Base-by-base conservation (phyloP, 306 rosid species). In the Clitoria ternatea region DNA sequence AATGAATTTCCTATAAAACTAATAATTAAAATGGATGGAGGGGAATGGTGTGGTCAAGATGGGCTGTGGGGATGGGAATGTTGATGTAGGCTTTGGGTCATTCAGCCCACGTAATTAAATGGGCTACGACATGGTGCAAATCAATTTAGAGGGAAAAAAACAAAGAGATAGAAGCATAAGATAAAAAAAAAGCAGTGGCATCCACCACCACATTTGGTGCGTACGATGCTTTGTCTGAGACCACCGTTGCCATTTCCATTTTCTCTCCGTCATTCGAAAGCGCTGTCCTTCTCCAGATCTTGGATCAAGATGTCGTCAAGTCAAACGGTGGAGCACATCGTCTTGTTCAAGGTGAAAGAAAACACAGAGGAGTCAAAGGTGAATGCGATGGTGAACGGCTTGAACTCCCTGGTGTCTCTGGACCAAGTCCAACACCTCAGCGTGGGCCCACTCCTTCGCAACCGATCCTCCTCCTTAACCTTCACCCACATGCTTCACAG, bases 401-500 rank as follows among this genome's bases (percentile, higher is more conserved):
- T 90, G 56, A 48, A 65, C 20, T 81, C 85, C 60, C 88, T 94
- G 1, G 12, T 27, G 47, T 85, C 97, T 0, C 87, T 94, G 35
- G 83, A 81, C 50, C 79, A 77, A 4, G 93, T 88, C 9, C 83
- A 81, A 74, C 89, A 89, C 76, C 81, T 94, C 60, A 47, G 80
- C 12, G 95, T 86, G 65, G 88, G 87, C 0, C 96, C 97, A 0
- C 18, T 94, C 56, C 85, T 87, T 12, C 87, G 86, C 66, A 83
- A 55, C 69, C 76, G 95, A 9, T 86, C 98, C 75, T 76, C 92
- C 9, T 52, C 92, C 37, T 39, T 80, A 44, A 43, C 70, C 29
- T 94, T 90, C 84, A 94, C 96, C 23, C 97, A 94, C 87, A 62
- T 87, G 77, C 97, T 94, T 50, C 97, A 94, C 42, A 85, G 78